A percentile compares a stretch with the other conserved stretches of the same genome.
Evolutionary conservation across 2,329 filamentous ascomycete genomes (phyloP).

Genomic region (Phaeosphaeria sp.): DNA sequence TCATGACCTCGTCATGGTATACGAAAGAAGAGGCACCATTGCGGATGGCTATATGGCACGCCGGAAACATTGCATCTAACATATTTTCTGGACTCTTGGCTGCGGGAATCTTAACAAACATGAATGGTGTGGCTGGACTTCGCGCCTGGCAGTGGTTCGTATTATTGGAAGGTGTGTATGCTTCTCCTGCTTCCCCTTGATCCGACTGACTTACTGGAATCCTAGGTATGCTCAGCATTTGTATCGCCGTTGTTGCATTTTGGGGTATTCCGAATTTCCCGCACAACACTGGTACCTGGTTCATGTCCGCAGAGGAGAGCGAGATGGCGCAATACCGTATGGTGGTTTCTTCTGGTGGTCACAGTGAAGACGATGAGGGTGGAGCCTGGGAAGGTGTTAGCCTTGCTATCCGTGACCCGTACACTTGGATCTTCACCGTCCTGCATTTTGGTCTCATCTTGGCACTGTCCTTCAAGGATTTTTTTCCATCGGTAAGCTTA

Average conservation of each 20-base stretch:
- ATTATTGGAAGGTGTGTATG: conserved; percentile 56
- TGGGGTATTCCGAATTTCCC: conserved; percentile 45
- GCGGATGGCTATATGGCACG: conserved; percentile 56
- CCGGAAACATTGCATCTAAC: conserved; percentile 55
- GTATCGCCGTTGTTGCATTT: conserved; percentile 28
- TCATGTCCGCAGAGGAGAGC: conserved; percentile 15
- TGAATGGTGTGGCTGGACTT: conserved; percentile 51
- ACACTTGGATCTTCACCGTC: conserved; percentile 47
- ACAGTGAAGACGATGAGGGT: conserved; percentile 45
- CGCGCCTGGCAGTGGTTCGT: conserved; percentile 54
- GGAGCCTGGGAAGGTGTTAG: conserved; percentile 47
- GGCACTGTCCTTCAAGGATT: conserved; percentile 30
- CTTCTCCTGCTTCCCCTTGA: neutral
- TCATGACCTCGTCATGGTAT: conserved; percentile 56
- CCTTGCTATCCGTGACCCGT: conserved; percentile 45
- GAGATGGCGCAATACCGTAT: conserved; percentile 31
- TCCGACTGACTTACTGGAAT: neutral
- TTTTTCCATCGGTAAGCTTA: neutral
- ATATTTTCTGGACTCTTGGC: conserved; percentile 55
- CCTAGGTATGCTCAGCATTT: neutral
- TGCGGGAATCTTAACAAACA: conserved; percentile 54
- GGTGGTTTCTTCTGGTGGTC: conserved; percentile 28
- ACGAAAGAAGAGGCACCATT: conserved; percentile 53
- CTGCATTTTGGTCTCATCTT: conserved; percentile 47
- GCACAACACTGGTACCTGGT: conserved; percentile 11